Conservation (phyloP, 106 monocot species). For the Phalaenopsis aphrodite region DNA sequence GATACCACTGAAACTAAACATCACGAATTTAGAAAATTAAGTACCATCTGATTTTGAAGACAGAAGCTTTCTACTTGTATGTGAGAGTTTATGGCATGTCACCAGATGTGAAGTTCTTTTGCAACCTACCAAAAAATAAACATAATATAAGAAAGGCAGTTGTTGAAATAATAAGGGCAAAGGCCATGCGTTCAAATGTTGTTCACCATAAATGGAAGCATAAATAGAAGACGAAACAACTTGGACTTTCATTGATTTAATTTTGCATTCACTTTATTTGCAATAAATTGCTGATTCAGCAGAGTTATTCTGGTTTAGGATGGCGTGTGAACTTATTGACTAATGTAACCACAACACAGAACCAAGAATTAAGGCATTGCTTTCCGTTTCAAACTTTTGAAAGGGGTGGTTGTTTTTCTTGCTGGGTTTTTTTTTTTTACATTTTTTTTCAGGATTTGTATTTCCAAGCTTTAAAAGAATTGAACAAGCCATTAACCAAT, state of each 20-base stretch:
- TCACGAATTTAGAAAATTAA: neutral
- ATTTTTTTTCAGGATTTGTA: too few relatives aligned
- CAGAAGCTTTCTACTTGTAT: neutral
- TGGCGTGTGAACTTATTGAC: neutral
- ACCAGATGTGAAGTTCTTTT: neutral
- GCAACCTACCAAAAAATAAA: neutral
- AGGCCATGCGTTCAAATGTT: neutral
- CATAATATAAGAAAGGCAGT: neutral
- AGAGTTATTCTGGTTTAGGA: neutral
- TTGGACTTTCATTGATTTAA: neutral
- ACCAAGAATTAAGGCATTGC: neutral
- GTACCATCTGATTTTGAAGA: constrained; percentile 8
- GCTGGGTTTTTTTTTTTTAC: too few relatives aligned
- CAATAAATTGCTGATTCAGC: neutral
- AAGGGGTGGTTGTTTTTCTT: too few relatives aligned
- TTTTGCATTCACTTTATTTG: neutral
- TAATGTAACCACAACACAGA: neutral
- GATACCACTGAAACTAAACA: neutral
- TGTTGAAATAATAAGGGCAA: neutral
- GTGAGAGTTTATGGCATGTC: neutral
- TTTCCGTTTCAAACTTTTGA: neutral
- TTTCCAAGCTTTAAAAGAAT: too few relatives aligned
- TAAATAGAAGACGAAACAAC: neutral
- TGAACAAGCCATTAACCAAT: too few relatives aligned
- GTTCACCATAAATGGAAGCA: too few relatives aligned